phyloP scores from a whole-genome alignment of 129 eudicot species.

The Solidago caesia region DNA sequence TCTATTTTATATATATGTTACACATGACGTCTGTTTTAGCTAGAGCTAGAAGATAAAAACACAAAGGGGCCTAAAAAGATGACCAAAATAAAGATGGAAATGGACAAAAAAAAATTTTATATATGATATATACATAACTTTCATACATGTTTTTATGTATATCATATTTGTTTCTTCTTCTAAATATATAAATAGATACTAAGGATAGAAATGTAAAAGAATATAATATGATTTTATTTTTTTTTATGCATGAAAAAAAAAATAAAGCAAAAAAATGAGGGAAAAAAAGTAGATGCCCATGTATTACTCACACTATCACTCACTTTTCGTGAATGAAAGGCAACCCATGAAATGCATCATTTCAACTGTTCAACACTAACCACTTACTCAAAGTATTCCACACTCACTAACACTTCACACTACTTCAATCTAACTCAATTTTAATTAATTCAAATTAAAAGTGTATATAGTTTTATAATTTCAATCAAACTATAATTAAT shows the following conservation, averaged over 20 bases:
- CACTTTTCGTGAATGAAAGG: constrained; percentile 86
- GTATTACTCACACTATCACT: constrained; percentile 52
- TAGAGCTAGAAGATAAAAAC: neutral
- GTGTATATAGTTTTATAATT: neutral
- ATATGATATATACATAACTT: neutral
- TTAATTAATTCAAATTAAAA: constrained; percentile 8
- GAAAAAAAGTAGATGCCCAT: constrained; percentile 42
- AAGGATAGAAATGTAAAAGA: neutral
- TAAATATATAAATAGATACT: neutral
- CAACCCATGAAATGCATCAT: constrained; percentile 57
- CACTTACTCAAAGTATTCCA: constrained; percentile 69
- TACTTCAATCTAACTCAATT: constrained; percentile 41
- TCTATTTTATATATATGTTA: constrained; percentile 4
- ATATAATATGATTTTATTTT: neutral
- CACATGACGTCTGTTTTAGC: constrained; percentile 10
- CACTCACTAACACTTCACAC: constrained; percentile 45
- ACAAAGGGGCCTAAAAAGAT: neutral
- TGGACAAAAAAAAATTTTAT: neutral
- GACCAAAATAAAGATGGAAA: neutral
- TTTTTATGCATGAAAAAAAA: neutral
- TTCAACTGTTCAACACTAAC: constrained; percentile 44
- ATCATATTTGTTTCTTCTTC: neutral
- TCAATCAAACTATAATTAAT: neutral
- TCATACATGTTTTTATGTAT: neutral
- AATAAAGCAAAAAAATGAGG: neutral